phyloP scores from a whole-genome alignment of 1,139 yeast species.

The Pichia sp. region DNA sequence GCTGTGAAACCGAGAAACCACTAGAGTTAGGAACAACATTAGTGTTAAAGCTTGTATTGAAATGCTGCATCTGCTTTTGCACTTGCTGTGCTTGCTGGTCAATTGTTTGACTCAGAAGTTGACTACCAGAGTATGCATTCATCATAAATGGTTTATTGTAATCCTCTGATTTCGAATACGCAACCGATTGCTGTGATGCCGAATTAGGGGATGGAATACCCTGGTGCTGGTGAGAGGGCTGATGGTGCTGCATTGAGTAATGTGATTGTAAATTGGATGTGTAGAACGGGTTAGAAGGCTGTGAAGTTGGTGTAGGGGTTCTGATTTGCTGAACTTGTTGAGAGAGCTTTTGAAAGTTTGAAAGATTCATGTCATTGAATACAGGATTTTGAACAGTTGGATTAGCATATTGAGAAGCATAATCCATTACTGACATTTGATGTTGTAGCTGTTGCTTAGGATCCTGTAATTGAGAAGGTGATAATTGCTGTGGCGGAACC shows the following conservation, averaged over 20 bases:
- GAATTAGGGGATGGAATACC: constrained; percentile 2
- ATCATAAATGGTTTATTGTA: constrained; percentile 1
- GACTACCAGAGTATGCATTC: neutral
- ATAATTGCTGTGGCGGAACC: neutral
- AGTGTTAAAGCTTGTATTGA: neutral
- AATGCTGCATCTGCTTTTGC: constrained; percentile 10
- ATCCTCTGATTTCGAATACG: constrained; percentile 4
- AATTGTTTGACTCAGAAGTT: neutral
- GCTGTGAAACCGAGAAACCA: constrained; percentile 3
- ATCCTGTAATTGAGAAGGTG: constrained; percentile 5
- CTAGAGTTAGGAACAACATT: constrained; percentile 2
- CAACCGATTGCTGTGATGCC: neutral
- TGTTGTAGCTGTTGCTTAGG: constrained; percentile 15
- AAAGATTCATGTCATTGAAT: constrained; percentile 16
- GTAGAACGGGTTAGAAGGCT: constrained; percentile 14
- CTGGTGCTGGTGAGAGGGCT: neutral
- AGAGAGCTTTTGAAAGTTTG: constrained; percentile 17
- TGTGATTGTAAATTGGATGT: neutral
- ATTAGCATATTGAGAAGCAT: constrained; percentile 5
- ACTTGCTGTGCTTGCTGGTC: constrained; percentile 16
- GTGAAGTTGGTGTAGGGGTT: constrained; percentile 11
- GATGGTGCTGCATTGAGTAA: constrained; percentile 1
- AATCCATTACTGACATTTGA: neutral
- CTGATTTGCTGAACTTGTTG: constrained; percentile 18
- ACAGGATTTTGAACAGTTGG: constrained; percentile 11